Conservation (phyloP, 1,284 basidiomycete genomes). For the Cutaneotrichosporon curvatum region DNA sequence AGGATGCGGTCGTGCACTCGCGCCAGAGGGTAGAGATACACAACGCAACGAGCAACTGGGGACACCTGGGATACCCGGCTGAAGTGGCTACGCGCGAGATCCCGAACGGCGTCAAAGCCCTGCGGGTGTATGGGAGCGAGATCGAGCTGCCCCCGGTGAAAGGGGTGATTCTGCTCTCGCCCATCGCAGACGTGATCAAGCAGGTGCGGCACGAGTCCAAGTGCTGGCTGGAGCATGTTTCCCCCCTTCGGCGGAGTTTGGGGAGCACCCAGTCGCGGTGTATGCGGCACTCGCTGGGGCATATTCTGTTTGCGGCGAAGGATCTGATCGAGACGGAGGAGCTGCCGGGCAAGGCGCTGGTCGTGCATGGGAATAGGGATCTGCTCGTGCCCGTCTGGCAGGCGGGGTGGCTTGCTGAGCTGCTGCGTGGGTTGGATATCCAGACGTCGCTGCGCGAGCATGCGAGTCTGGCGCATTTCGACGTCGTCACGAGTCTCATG, state of each 20-base stretch:
- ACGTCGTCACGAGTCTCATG: slow-evolving; percentile 36
- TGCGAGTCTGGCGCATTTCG: slow-evolving; percentile 39
- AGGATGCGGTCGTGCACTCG: slow-evolving; percentile 26
- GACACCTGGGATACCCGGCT: slow-evolving; percentile 3
- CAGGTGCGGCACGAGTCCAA: slow-evolving; percentile 39
- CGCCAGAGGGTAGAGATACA: slow-evolving; percentile 19
- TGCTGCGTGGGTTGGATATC: slow-evolving; percentile 45
- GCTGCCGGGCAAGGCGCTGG: slow-evolving; percentile 40
- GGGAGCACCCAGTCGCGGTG: slow-evolving; percentile 44
- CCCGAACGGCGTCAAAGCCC: slow-evolving; percentile 16
- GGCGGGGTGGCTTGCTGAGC: slow-evolving; percentile 41
- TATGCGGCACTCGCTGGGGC: slow-evolving; percentile 44
- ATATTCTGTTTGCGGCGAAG: slow-evolving; percentile 44
- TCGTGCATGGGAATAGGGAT: slow-evolving; percentile 39
- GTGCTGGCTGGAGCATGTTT: slow-evolving; percentile 44
- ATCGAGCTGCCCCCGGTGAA: slow-evolving; percentile 37
- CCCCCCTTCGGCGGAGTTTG: slow-evolving; percentile 36
- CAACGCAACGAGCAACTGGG: slow-evolving; percentile 15
- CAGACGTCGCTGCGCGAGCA: slow-evolving; percentile 40
- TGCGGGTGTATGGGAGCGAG: slow-evolving; percentile 43
- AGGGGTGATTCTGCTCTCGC: slow-evolving; percentile 43
- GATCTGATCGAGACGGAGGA: slow-evolving; percentile 39
- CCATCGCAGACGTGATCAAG: slow-evolving; percentile 46
- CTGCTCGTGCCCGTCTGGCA: slow-evolving; percentile 40
- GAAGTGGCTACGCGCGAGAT: slow-evolving; percentile 8